Evolutionary conservation across 768 basidiomycete genomes (phyloP).

Genomic region (Tulasnella sp.): DNA sequence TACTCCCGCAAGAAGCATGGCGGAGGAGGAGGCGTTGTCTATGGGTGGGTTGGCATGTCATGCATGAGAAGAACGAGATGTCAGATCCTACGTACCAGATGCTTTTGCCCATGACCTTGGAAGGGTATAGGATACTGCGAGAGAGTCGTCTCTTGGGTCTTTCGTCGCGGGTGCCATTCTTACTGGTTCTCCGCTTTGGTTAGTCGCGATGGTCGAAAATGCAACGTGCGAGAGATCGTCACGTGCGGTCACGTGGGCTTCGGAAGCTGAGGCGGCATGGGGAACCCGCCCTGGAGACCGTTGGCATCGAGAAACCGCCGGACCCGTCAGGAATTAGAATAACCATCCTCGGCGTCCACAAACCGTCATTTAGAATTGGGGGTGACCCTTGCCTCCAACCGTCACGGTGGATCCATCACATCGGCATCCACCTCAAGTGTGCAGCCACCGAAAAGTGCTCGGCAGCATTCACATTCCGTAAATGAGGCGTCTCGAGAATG

Average conservation of each 20-base stretch:
- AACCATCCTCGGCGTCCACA: too few relatives aligned
- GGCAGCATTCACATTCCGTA: too few relatives aligned
- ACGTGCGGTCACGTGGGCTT: neutral
- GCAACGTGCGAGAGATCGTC: neutral
- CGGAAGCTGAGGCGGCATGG: too few relatives aligned
- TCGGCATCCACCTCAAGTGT: neutral
- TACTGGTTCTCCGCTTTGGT: neutral
- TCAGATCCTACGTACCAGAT: neutral
- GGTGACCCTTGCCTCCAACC: too few relatives aligned
- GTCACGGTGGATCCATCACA: too few relatives aligned
- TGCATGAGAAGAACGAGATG: neutral
- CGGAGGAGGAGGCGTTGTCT: neutral
- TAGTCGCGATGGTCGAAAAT: neutral
- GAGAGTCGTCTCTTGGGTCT: neutral
- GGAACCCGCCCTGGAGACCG: too few relatives aligned
- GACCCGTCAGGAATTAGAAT: too few relatives aligned
- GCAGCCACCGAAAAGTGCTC: too few relatives aligned
- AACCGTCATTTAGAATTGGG: too few relatives aligned
- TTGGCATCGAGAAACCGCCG: neutral
- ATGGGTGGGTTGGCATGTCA: neutral
- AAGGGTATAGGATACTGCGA: neutral
- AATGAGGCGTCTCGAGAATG: neutral
- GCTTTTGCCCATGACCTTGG: neutral
- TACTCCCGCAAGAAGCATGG: neutral
- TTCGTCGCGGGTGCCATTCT: neutral